Evolutionary conservation across 495 filamentous ascomycete genomes (phyloP), one percentile per base, ranked within the genome.

Genomic region (Pseudomonodictys pantanalensis): DNA sequence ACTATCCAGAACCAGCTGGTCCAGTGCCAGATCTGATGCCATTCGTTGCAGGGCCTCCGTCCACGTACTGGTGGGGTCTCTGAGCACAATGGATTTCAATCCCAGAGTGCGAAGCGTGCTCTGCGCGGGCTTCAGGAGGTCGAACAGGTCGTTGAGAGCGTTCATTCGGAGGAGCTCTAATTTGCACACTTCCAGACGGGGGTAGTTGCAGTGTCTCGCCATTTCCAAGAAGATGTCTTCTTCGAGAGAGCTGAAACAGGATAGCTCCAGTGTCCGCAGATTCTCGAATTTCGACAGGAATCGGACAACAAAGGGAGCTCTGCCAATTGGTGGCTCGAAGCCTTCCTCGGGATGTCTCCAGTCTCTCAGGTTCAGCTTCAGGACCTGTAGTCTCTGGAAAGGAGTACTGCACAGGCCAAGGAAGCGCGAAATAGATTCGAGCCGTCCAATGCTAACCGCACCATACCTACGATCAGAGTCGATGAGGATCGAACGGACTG

Each of bases 171-270:
- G 58, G 22, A 63, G 46, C 33, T 56, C 51, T 18, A 63, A 29
- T 25, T 38, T 58, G 53, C 60, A 63, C 17, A 4, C 35, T 23
- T 52, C 26, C 18, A 63, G 20, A 12, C n/a, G 24, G 2, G 50
- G n/a, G 22, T 42, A 53, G 3, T 18, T 9, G 42, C 60, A 63
- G 20, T 57, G 51, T 29, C 39, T 52, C 18, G 53, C 53, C 46
- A 58, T 43, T 30, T 57, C 33, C 29, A 28, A n/a, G 25, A 63
- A 63, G 1, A 58, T 46, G 30, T 57, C 53, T 4, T 11, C 20
- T 33, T 63, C 60, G 23, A 63, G 26, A 12, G 1, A 51, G 41
- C 60, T 63, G 28, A 29, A 63, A 28, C 52, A 57, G n/a, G 60
- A 63, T 2, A 63, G 25, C 32, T 47, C 47, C 15, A 63, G 30